Conservation (phyloP, 2,329 filamentous ascomycete genomes). For the Trichophyton benhamiae region DNA sequence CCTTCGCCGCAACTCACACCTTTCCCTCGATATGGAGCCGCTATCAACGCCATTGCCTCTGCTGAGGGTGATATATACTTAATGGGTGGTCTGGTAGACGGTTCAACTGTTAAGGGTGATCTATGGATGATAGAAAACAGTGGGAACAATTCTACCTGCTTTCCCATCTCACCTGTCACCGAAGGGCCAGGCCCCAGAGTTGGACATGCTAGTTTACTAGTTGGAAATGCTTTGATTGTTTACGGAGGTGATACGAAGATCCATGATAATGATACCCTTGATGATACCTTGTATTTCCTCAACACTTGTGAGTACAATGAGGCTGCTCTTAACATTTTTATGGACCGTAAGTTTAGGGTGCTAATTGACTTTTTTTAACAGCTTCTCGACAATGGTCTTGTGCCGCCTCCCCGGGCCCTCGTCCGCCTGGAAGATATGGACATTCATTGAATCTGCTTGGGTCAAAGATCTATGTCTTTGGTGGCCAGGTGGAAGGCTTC, state of each 20-base stretch:
- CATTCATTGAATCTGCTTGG: slow-evolving; percentile 93
- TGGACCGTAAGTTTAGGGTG: slow-evolving; percentile 14
- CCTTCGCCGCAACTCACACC: slow-evolving; percentile 70
- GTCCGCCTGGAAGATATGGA: slow-evolving; percentile 84
- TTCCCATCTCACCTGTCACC: slow-evolving; percentile 78
- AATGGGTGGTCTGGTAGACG: slow-evolving; percentile 93
- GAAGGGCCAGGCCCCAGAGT: slow-evolving; percentile 93
- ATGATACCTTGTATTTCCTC: slow-evolving; percentile 89
- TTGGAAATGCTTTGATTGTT: slow-evolving; percentile 97
- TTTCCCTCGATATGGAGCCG: slow-evolving; percentile 92
- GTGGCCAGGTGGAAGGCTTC: slow-evolving; percentile 89
- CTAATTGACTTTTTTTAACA: slow-evolving; percentile 30
- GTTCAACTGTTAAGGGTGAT: slow-evolving; percentile 90
- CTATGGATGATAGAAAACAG: slow-evolving; percentile 95
- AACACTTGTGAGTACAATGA: slow-evolving; percentile 71
- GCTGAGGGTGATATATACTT: slow-evolving; percentile 97
- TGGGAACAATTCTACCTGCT: slow-evolving; percentile 69
- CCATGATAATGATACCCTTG: slow-evolving; percentile 78
- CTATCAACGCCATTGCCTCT: slow-evolving; percentile 81
- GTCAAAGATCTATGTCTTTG: slow-evolving; percentile 95
- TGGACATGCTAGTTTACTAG: slow-evolving; percentile 82
- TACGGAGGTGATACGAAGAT: slow-evolving; percentile 98
- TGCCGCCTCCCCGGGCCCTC: slow-evolving; percentile 71
- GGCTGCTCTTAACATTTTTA: background rate
- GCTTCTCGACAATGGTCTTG: slow-evolving; percentile 97